A percentile compares a stretch with the other conserved stretches of the same genome.
phyloP scores from a whole-genome alignment of 2,329 filamentous ascomycete genomes.

The Aspergillus fijiensis region DNA sequence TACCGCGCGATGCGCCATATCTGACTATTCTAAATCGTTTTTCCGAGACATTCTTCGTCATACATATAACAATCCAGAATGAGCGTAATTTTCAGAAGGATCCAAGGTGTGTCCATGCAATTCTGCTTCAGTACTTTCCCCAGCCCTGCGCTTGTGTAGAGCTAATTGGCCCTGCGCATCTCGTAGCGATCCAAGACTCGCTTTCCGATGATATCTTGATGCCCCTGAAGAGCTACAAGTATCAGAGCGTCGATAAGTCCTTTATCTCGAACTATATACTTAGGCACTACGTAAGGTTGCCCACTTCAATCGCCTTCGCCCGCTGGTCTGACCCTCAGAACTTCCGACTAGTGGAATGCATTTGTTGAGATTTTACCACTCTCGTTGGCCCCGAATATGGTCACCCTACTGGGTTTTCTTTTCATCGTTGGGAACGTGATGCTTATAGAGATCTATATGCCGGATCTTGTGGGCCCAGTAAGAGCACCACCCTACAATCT shows the following conservation, averaged over 20 bases:
- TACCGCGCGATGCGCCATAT: slow-evolving; percentile 16
- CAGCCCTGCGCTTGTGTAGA: background rate
- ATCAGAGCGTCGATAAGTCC: slow-evolving; percentile 95
- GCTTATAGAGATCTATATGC: slow-evolving; percentile 74
- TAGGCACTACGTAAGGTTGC: slow-evolving; percentile 79
- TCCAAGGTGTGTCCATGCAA: slow-evolving; percentile 33
- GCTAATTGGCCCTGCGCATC: slow-evolving; percentile 3
- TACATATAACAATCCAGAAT: slow-evolving; percentile 21
- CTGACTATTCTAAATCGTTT: background rate
- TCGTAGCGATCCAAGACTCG: slow-evolving; percentile 49
- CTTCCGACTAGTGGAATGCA: slow-evolving; percentile 79
- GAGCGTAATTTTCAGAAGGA: slow-evolving; percentile 34
- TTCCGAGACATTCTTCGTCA: background rate
- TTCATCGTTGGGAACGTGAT: slow-evolving; percentile 86
- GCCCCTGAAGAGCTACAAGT: slow-evolving; percentile 94
- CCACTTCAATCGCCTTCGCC: slow-evolving; percentile 3
- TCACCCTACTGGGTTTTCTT: slow-evolving; percentile 90
- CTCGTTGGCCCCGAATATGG: slow-evolving; percentile 98
- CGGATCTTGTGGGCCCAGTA: slow-evolving; percentile 87
- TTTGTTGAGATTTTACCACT: slow-evolving; percentile 87
- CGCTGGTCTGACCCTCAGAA: slow-evolving; percentile 10
- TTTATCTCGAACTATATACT: slow-evolving; percentile 91
- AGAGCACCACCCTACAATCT: slow-evolving; percentile 32
- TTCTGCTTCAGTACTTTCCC: background rate
- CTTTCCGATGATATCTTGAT: slow-evolving; percentile 87